Conservation (phyloP, 805 yeast species). For the Komagataella populi region DNA sequence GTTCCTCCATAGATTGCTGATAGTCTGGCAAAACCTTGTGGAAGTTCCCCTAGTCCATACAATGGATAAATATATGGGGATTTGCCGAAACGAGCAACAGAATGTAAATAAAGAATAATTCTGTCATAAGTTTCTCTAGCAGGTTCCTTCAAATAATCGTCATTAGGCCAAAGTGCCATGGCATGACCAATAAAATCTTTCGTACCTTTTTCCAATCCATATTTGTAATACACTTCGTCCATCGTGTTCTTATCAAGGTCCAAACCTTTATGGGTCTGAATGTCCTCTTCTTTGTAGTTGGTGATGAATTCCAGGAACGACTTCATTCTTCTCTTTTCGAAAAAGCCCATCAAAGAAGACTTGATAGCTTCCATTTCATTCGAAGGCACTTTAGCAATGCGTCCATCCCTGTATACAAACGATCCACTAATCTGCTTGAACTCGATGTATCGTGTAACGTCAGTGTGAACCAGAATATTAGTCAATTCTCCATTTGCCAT, state of each 20-base stretch:
- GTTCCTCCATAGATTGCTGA: constrained; percentile 98
- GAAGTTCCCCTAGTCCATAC: constrained; percentile 93
- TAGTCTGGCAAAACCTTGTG: constrained; percentile 97
- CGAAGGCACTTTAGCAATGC: constrained; percentile 90
- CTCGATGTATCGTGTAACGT: constrained; percentile 90
- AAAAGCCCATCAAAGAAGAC: constrained; percentile 88
- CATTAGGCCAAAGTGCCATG: constrained; percentile 94
- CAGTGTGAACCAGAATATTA: constrained; percentile 87
- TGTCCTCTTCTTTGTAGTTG: constrained; percentile 64
- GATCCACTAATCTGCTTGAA: constrained; percentile 96
- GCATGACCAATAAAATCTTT: constrained; percentile 97
- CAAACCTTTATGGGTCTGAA: constrained; percentile 72
- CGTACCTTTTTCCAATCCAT: constrained; percentile 85
- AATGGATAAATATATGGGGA: constrained; percentile 93
- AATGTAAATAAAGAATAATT: constrained; percentile 70
- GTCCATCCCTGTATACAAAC: constrained; percentile 81
- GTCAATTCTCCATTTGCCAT: constrained; percentile 98
- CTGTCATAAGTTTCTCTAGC: constrained; percentile 88
- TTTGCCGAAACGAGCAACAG: constrained; percentile 90
- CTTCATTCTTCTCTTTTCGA: constrained; percentile 93
- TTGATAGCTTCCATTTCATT: constrained; percentile 83
- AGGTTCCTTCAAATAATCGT: constrained; percentile 75
- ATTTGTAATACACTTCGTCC: constrained; percentile 82
- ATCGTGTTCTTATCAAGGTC: constrained; percentile 80
- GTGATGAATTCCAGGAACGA: constrained; percentile 82